Evolutionary conservation across 805 yeast species (phyloP), one percentile per base, ranked within the genome.

Genomic region (Candida krabiensis): DNA sequence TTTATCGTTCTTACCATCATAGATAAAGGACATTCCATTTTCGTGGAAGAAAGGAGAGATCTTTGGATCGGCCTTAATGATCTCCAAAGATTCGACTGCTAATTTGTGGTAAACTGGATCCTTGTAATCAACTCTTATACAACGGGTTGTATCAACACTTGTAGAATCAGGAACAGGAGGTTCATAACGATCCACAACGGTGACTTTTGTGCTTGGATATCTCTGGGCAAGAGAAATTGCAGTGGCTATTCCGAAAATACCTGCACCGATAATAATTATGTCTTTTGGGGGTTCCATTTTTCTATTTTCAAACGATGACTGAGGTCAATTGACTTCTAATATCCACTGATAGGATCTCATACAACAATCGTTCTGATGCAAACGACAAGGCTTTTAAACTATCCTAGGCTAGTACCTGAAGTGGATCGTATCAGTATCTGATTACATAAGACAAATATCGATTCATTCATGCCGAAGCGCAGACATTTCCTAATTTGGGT

Each of bases 231-330:
- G 19, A 2, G 57, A 48, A 22, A 54, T 47, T 3, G 76, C 74
- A 0, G 73, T 60, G 7, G 78, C 69, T 17, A 75, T 55, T 4
- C 80, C 80, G 46, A 71, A 73, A 8, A 70, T 70, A 18, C 80
- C 80, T 3, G 75, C 68, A 16, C 80, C 80, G 9, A 71, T 62
- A 31, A 74, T 64, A 19, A 66, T 34, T 3, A 52, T 34, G 6
- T 37, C 16, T 9, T 32, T 28, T 6, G 50, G 50, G 21, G 30
- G 19, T 15, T 34, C 45, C 50, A 46, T 46, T 8, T 19, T 31
- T 5, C 17, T 18, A 11, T 9, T 16, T 25, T 6, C 14, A 25
- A 13, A 14, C 28, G 28, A 25, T 16, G 9, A n/a, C n/a, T n/a
- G n/a, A n/a, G n/a, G n/a, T n/a, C n/a, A n/a, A n/a, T n/a, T n/a